Evolutionary conservation across 2,329 filamentous ascomycete genomes (phyloP).

Genomic region (Colletotrichum cordylinicola): DNA sequence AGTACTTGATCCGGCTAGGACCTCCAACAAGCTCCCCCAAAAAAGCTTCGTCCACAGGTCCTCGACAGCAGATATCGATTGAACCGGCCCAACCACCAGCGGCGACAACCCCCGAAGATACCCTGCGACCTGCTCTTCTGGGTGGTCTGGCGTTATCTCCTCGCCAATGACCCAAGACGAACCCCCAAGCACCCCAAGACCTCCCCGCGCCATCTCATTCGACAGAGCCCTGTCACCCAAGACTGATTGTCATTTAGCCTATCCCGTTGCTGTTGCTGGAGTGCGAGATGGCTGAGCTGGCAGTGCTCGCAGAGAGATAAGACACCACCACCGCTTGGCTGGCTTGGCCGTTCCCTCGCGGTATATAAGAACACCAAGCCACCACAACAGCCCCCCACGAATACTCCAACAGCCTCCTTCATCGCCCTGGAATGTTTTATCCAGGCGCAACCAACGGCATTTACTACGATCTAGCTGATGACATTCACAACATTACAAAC

Average conservation of each 20-base stretch:
- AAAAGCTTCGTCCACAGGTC: background rate
- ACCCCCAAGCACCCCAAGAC: background rate
- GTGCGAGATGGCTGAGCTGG: background rate
- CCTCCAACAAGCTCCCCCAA: background rate
- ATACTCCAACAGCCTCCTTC: background rate
- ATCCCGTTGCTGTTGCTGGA: background rate
- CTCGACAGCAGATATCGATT: background rate
- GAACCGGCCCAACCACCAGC: background rate
- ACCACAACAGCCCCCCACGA: background rate
- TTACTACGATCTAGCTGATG: background rate
- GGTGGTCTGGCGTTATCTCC: constrained; percentile 1
- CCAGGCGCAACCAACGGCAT: background rate
- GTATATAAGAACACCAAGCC: background rate
- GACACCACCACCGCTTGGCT: background rate
- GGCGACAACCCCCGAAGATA: background rate
- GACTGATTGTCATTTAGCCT: background rate
- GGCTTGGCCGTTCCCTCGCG: background rate
- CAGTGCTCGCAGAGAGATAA: background rate
- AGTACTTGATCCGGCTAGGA: background rate
- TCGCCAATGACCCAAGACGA: background rate
- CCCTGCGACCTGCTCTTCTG: constrained; percentile 1
- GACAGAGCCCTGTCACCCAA: background rate
- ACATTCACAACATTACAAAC: background rate
- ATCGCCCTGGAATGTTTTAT: background rate
- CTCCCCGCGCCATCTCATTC: background rate